Evolutionary conservation across 1,284 basidiomycete species (phyloP).

Genomic region (Phylloporus sp.): DNA sequence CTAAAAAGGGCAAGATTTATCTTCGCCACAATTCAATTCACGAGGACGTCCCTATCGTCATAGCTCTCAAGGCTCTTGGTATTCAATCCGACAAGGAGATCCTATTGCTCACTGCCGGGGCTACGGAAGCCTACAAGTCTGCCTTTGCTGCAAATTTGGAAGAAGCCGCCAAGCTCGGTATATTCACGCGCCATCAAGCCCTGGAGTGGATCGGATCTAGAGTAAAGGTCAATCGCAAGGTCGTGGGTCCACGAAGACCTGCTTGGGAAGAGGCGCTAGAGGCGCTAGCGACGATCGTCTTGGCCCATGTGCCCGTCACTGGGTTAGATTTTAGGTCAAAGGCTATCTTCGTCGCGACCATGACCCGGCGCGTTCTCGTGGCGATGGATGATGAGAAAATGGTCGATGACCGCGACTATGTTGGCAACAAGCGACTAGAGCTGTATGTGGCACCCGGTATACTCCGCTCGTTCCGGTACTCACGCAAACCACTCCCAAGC

Average conservation of each 20-base stretch:
- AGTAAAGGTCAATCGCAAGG: conserved; percentile 86
- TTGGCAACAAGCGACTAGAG: conserved; percentile 98
- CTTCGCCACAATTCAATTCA: conserved; percentile 98
- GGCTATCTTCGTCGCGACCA: conserved; percentile 97
- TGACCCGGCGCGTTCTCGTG: conserved; percentile 96
- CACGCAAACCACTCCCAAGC: conserved; percentile 51
- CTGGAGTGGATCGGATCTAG: conserved; percentile 94
- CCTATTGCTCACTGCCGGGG: conserved; percentile 92
- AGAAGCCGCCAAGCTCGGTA: conserved; percentile 88
- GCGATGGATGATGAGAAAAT: conserved; percentile 96
- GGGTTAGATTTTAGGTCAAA: conserved; percentile 94
- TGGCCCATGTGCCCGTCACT: conserved; percentile 95
- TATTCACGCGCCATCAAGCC: conserved; percentile 94
- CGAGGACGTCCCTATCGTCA: conserved; percentile 96
- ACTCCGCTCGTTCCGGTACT: conserved; percentile 12
- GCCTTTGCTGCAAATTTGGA: conserved; percentile 94
- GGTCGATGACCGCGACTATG: conserved; percentile 99
- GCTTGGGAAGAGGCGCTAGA: conserved; percentile 95
- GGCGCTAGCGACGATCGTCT: conserved; percentile 94
- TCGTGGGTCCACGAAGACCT: conserved; percentile 82
- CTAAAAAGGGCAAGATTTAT: conserved; percentile 93
- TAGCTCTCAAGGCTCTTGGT: conserved; percentile 96
- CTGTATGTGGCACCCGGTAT: conserved; percentile 60
- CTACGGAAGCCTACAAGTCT: conserved; percentile 87
- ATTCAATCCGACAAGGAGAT: conserved; percentile 99